Evolutionary conservation across 164 flowering plant species (phyloP).

Genomic region (Stephania japonica): DNA sequence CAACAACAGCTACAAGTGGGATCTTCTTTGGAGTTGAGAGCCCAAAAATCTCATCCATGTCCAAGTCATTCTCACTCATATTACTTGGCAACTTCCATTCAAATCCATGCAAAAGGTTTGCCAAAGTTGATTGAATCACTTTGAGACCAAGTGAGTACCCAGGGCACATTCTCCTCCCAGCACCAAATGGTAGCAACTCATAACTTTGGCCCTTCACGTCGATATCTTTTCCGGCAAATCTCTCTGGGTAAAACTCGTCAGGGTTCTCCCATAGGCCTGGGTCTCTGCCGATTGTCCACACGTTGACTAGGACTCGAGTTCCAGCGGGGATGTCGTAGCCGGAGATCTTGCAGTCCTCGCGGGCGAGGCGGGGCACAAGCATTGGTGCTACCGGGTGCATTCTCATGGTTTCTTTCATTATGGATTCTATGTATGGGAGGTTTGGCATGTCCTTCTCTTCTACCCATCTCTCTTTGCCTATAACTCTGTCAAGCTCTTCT

Average conservation of each 20-base stretch:
- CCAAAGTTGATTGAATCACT: slow-evolving; percentile 55
- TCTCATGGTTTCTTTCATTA: slow-evolving; percentile 77
- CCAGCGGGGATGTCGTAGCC: slow-evolving; percentile 59
- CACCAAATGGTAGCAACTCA: slow-evolving; percentile 67
- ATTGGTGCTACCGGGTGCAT: slow-evolving; percentile 79
- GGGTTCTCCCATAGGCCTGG: slow-evolving; percentile 58
- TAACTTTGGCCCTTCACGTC: slow-evolving; percentile 71
- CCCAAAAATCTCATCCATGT: slow-evolving; percentile 73
- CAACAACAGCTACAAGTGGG: slow-evolving; percentile 35
- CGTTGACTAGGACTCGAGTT: slow-evolving; percentile 42
- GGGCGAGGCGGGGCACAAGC: slow-evolving; percentile 42
- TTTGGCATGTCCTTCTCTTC: slow-evolving; percentile 57
- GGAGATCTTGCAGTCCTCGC: slow-evolving; percentile 36
- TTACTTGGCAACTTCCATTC: slow-evolving; percentile 44
- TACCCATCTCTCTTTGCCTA: slow-evolving; percentile 62
- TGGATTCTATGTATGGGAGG: slow-evolving; percentile 53
- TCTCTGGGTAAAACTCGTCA: slow-evolving; percentile 51
- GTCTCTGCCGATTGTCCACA: slow-evolving; percentile 68
- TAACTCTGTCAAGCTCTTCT: slow-evolving; percentile 66
- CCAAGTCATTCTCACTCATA: slow-evolving; percentile 40
- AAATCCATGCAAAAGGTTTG: slow-evolving; percentile 71
- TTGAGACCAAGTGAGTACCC: slow-evolving; percentile 57
- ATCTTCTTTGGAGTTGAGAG: slow-evolving; percentile 52
- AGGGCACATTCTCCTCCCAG: slow-evolving; percentile 83
- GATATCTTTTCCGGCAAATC: slow-evolving; percentile 50